These are phyloP conservation scores for Ramaria rubella DNA, from an alignment of 768 basidiomycete genomes.

Conservation along the genomic window DNA sequence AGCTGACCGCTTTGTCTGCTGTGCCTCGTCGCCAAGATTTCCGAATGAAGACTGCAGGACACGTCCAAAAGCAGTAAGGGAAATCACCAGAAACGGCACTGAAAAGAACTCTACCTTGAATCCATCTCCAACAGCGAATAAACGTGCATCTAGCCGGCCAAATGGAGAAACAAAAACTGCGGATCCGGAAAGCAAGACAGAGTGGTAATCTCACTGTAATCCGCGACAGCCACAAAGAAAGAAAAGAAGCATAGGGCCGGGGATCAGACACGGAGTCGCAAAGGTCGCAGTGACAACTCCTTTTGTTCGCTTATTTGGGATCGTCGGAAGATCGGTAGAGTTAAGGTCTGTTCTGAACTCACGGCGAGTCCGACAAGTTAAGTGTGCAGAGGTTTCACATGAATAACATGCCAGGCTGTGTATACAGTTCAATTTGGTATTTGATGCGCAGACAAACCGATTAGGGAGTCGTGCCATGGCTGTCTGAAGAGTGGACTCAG, in stretches of 20 bases:
- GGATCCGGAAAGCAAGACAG: too few species aligned
- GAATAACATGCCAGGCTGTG: too few species aligned
- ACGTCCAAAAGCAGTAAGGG: too few species aligned
- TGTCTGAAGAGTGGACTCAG: too few species aligned
- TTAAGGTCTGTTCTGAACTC: not conserved
- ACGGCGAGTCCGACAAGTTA: too few species aligned
- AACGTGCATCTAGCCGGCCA: too few species aligned
- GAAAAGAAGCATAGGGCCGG: not conserved
- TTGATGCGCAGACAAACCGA: not conserved
- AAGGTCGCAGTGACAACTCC: not conserved
- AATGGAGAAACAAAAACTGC: not conserved
- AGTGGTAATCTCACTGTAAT: too few species aligned
- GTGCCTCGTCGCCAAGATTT: too few species aligned
- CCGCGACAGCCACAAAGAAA: constrained; percentile 8
- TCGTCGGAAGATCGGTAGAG: not conserved
- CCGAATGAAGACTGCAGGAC: too few species aligned
- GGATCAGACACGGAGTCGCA: not conserved
- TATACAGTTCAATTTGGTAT: not conserved
- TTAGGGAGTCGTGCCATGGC: not conserved
- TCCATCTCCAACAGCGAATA: too few species aligned
- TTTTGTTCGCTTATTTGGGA: not conserved
- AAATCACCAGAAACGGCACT: not conserved
- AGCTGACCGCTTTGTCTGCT: too few species aligned
- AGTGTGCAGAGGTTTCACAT: too few species aligned
- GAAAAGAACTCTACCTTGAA: not conserved